These are phyloP conservation scores for Psilocybe azurescens DNA, from an alignment of 768 basidiomycete species.

Conservation along the genomic window DNA sequence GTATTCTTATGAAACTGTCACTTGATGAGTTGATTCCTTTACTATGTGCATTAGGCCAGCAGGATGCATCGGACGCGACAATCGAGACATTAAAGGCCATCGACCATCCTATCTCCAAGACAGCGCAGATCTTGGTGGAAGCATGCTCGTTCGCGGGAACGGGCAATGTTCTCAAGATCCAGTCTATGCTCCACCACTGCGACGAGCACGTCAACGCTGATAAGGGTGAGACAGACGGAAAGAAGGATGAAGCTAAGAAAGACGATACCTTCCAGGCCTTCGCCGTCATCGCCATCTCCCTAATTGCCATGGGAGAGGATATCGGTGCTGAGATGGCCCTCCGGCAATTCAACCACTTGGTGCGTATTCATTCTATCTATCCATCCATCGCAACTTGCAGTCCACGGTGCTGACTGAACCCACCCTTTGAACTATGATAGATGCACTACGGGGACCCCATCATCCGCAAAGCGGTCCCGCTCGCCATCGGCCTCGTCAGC, in stretches of 20 bases:
- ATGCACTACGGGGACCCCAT: conserved; percentile 98
- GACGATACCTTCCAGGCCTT: conserved; percentile 91
- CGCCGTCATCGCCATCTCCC: conserved; percentile 90
- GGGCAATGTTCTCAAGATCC: conserved; percentile 93
- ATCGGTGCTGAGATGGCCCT: conserved; percentile 98
- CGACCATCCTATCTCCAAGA: conserved; percentile 89
- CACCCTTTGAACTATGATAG: conserved; percentile 41
- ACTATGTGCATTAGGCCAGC: conserved; percentile 61
- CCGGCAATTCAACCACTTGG: conserved; percentile 95
- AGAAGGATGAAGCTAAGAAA: conserved; percentile 59
- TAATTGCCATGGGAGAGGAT: conserved; percentile 98
- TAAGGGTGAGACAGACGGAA: conserved; percentile 48
- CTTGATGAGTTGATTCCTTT: no score
- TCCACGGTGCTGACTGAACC: no score
- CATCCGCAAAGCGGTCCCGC: conserved; percentile 91
- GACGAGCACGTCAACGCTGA: conserved; percentile 85
- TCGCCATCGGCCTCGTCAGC: conserved; percentile 93
- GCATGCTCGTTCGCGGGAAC: conserved; percentile 95
- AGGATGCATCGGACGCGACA: conserved; percentile 93
- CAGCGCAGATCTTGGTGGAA: conserved; percentile 90
- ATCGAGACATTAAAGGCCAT: conserved; percentile 93
- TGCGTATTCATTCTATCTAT: conserved; percentile 40
- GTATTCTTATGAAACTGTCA: neutral
- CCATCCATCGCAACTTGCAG: no score
- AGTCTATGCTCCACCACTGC: conserved; percentile 91